A percentile compares a stretch with the other conserved stretches of the same genome.
Evolutionary conservation across 2,329 filamentous ascomycete genomes (phyloP).

Genomic region (Penicillium sp.): DNA sequence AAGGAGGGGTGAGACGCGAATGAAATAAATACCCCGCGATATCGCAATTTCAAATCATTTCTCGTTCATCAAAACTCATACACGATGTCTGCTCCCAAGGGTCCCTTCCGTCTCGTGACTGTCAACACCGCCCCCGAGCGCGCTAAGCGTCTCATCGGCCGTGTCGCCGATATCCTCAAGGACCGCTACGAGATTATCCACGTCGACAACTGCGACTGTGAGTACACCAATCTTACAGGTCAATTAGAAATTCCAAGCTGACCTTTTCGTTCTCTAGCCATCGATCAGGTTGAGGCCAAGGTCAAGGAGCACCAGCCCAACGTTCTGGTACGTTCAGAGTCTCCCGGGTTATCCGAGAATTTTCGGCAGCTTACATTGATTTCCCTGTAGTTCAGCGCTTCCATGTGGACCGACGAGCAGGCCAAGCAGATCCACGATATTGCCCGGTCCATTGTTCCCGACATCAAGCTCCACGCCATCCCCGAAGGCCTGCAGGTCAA

Average conservation of each 20-base stretch:
- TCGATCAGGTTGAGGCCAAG: slow-evolving; percentile 57
- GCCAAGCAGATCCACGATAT: slow-evolving; percentile 39
- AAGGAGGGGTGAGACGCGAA: slow-evolving; percentile 8
- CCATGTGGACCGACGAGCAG: slow-evolving; percentile 54
- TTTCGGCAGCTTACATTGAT: slow-evolving; percentile 8
- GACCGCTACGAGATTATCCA: slow-evolving; percentile 64
- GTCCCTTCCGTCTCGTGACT: slow-evolving; percentile 64
- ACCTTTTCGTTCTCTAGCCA: slow-evolving; percentile 29
- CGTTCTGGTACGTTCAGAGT: slow-evolving; percentile 49
- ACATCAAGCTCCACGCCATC: slow-evolving; percentile 45
- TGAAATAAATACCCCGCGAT: slow-evolving; percentile 18
- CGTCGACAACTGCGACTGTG: slow-evolving; percentile 63
- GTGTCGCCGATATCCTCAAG: slow-evolving; percentile 61
- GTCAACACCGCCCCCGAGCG: slow-evolving; percentile 68
- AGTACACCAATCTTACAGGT: slow-evolving; percentile 18
- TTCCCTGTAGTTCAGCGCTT: slow-evolving; percentile 59
- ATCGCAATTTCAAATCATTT: slow-evolving; percentile 7
- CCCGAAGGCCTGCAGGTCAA: slow-evolving; percentile 45
- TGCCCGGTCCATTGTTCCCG: slow-evolving; percentile 36
- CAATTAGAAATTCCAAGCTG: not conserved
- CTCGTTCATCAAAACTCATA: not conserved
- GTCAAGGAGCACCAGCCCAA: slow-evolving; percentile 56
- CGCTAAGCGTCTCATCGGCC: slow-evolving; percentile 62
- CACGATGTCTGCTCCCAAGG: slow-evolving; percentile 44
- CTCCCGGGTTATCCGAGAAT: slow-evolving; percentile 9